phyloP scores from a whole-genome alignment of 352 stramenopile species.

The Globisporangium echinulatum region DNA sequence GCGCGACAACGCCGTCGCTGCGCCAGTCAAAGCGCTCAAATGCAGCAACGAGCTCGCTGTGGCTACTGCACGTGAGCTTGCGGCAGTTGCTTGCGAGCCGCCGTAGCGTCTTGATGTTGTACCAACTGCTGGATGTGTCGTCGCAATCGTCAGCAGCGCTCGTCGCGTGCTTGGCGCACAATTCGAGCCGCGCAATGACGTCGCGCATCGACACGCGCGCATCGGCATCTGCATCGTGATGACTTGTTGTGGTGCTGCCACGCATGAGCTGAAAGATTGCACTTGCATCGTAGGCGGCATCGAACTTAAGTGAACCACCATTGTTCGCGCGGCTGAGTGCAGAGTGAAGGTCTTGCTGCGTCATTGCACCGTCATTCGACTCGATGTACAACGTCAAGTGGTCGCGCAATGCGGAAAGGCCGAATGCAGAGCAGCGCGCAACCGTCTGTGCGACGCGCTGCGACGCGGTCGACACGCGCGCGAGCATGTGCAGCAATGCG shows the following conservation, averaged over 20 bases:
- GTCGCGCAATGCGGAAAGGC: conserved; percentile 31
- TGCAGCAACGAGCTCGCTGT: conserved; percentile 25
- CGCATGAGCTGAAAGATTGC: too few species aligned
- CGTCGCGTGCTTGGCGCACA: conserved; percentile 12
- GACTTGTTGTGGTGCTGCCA: too few species aligned
- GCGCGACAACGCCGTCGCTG: conserved; percentile 32
- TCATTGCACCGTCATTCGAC: conserved; percentile 31
- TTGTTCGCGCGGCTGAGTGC: conserved; percentile 27
- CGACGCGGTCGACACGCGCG: conserved; percentile 16
- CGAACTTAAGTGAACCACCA: neutral
- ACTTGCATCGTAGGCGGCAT: too few species aligned
- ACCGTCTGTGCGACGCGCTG: conserved; percentile 21
- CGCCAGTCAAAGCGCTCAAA: conserved; percentile 72
- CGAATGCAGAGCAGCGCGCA: conserved; percentile 28
- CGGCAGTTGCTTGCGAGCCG: conserved; percentile 44
- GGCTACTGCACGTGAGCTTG: conserved; percentile 30
- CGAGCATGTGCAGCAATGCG: conserved; percentile 31
- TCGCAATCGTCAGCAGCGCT: conserved; percentile 2
- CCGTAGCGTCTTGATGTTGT: conserved; percentile 36
- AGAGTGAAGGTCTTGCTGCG: conserved; percentile 30
- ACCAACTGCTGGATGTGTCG: conserved; percentile 27
- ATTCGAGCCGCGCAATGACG: conserved; percentile 29
- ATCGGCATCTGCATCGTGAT: conserved; percentile 1
- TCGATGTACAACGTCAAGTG: conserved; percentile 27
- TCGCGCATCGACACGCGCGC: conserved; percentile 27